Evolutionary conservation across 2,329 filamentous ascomycete species (phyloP), one percentile per base, ranked within the genome.

Genomic region (Aspergillus neotritici): DNA sequence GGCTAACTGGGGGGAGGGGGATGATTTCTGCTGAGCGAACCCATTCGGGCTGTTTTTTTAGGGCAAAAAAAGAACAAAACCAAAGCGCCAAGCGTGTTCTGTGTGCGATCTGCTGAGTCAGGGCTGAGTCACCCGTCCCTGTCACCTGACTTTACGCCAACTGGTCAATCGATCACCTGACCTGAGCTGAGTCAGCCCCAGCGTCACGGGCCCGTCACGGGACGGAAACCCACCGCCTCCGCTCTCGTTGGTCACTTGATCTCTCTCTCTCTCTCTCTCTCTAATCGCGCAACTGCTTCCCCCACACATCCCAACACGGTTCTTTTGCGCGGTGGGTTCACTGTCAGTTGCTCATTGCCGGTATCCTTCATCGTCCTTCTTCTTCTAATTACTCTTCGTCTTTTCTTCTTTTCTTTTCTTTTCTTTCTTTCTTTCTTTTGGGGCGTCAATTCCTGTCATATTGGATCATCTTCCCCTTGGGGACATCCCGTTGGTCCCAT

Each of bases 51-150:
- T 47, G 44, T 45, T 48, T 53, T 25, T 48, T 57, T 57, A 56
- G 60, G 60, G 59, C 58, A 62, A 59, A 61, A 60, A 57, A 2
- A 6, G 50, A 50, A 46, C 60, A 61, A 63, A 62, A 53, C 56
- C 48, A 48, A 53, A 52, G 52, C 51, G 54, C 50, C 53, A 50
- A 54, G 55, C 52, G 46, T 48, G 47, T 57, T 60, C 57, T 63
- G 59, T 63, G 61, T 62, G 60, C 57, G 62, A 41, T 34, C 7
- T 45, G 50, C 56, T 61, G 57, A 61, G 50, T 61, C 51, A 59
- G 44, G 34, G 14, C 35, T 50, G 43, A 48, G 16, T 57, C 44
- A 53, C 41, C 28, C n/a, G 21, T 21, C 28, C 41, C 2, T 8
- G 2, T 17, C 25, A 34, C 15, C 5, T 42, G 17, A 42, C 32